Evolutionary conservation across 257 asterid species (phyloP), one percentile per base, ranked within the genome.

Genomic region (Eucommia ulmoides): DNA sequence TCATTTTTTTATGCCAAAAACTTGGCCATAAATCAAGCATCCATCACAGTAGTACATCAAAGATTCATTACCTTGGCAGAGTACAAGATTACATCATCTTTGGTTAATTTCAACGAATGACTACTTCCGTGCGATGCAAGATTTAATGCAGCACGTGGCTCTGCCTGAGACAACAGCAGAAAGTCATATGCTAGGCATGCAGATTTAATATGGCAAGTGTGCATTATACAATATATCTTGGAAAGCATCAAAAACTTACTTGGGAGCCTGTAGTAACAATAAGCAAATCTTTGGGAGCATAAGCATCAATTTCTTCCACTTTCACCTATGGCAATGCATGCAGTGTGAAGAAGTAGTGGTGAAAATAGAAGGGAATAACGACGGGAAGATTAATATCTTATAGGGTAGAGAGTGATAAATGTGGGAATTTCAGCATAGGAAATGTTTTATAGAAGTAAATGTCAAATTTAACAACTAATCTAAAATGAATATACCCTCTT

Each of bases 191-290:
- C 61, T 24, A 66, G 61, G 45, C 51, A 42, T 15, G 48, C 7
- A 10, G 15, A 16, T 42, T 18, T 16, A 42, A 42, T 16, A 2
- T 4, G 20, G 7, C 10, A 16, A 7, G 7, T 15, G 15, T 35
- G 44, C 5, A 10, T 35, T 35, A 18, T 35, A 35, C 11, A 35
- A 18, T 35, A 56, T 24, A 45, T 60, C 69, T 35, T 35, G 10
- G 22, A 55, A 17, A 60, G 49, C 16, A 48, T 44, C 22, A 35
- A 29, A 41, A 10, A 59, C 88, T 73, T 79, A 86, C 99, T 83
- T 91, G 99, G 67, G 99, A 91, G 55, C 99, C 99, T 56, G 99
- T 91, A 51, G 99, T 91, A 62, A 91, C 99, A 54, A 91, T 86
- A 38, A 91, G 80, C 79, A 91, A 74, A 74, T 91, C 99, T 71